These are phyloP conservation scores for Wakefieldia striispora DNA, from an alignment of 768 basidiomycete species.

Conservation along the genomic window DNA sequence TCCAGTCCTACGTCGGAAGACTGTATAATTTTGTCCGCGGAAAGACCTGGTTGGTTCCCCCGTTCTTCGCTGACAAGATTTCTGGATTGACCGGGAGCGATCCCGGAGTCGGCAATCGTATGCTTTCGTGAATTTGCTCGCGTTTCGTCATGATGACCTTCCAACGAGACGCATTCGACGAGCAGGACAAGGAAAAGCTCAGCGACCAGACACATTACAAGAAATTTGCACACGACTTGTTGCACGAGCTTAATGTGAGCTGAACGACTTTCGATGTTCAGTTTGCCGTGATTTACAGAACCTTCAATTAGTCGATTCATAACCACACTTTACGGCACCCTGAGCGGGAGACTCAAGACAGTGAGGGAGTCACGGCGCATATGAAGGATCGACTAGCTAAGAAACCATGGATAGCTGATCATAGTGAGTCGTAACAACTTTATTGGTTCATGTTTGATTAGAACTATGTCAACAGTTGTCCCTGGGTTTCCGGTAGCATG, in stretches of 20 bases:
- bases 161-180: constrained; percentile 37
- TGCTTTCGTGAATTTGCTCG: not conserved
- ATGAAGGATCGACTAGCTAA: constrained; percentile 52
- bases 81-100: constrained; percentile 38
- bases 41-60: constrained; percentile 54
- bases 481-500: constrained; percentile 59
- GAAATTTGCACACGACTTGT: constrained; percentile 46
- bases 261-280: not conserved
- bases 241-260: constrained; percentile 42
- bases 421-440: constrained; percentile 17
- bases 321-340: constrained; percentile 41
- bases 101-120: constrained; percentile 43
- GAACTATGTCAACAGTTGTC: constrained; percentile 32
- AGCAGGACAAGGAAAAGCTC: constrained; percentile 49
- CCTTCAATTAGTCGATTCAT: constrained; percentile 28
- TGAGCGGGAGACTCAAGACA: constrained; percentile 30
- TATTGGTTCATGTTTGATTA: not conserved
- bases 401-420: constrained; percentile 60
- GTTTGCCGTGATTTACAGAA: no score
- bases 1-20: constrained; percentile 51
- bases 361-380: constrained; percentile 37
- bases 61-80: constrained; percentile 43
- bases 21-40: constrained; percentile 57
- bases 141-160: not conserved
- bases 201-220: constrained; percentile 48